Evolutionary conservation across 495 filamentous ascomycete species (phyloP).

Genomic region (Daldinia concentrica): DNA sequence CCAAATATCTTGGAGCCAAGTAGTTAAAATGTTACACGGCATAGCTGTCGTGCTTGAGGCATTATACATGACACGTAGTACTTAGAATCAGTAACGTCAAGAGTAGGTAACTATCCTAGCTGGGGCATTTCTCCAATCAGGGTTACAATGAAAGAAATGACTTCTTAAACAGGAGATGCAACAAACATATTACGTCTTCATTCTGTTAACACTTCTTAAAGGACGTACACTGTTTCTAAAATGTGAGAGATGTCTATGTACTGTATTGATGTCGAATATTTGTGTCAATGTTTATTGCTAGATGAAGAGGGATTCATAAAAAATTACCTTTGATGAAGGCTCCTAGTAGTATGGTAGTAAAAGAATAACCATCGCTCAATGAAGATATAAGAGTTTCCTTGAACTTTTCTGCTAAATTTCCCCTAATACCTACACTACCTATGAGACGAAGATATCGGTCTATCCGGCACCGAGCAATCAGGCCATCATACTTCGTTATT

Average conservation of each 20-base stretch:
- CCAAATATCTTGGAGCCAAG: neutral
- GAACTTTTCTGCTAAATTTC: neutral
- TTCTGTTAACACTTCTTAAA: neutral
- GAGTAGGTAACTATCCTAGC: neutral
- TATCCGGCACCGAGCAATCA: neutral
- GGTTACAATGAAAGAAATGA: neutral
- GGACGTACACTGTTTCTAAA: no score
- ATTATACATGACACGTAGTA: neutral
- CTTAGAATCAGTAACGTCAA: neutral
- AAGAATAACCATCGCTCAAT: neutral
- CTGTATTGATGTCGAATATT: no score
- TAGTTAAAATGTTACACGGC: neutral
- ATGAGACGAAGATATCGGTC: neutral
- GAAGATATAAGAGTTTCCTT: neutral
- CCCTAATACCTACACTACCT: neutral
- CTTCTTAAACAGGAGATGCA: neutral
- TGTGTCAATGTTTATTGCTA: no score
- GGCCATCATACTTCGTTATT: constrained; percentile 1
- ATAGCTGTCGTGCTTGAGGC: neutral
- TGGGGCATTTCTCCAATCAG: no score
- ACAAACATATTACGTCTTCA: neutral
- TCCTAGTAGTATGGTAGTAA: neutral
- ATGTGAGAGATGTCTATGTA: no score
- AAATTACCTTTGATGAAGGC: neutral
- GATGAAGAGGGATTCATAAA: neutral